Evolutionary conservation across 176 grass and related monocot genomes (phyloP), one percentile per base, ranked within the genome.

Genomic region (Carex cristatella): DNA sequence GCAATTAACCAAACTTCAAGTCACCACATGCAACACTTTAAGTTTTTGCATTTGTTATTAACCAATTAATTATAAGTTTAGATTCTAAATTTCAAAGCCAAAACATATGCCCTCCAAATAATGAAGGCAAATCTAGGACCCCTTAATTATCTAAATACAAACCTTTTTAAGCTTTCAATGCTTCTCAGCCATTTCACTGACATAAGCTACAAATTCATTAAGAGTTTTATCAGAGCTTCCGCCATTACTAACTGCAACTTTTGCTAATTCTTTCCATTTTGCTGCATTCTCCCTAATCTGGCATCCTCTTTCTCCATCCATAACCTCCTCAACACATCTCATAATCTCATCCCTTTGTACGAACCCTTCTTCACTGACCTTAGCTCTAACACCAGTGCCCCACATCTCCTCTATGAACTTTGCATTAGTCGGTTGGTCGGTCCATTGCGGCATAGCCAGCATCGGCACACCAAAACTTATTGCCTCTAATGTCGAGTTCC

Each of bases 401-500:
- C 88, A 89, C 2, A 88, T 35, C 0, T 49, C 72, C 83, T 91
- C 92, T 61, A 88, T 71, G 65, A 82, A 56, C 18, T 64, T 81
- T 1, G 87, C 83, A 60, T 94, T 91, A 42, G 74, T 81, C 0
- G 85, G 88, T 79, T 94, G 92, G 79, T 94, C 92, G 13, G 85
- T 83, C 87, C 85, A 89, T 28, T 87, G 83, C 0, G 79, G 30
- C 87, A 90, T 40, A 35, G 85, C 84, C 60, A 84, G 63, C 89
- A 91, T 94, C 0, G 92, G 87, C 80, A 91, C 83, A 0, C 89
- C 87, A 73, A 80, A 89, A 82, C 83, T 28, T 85, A 94, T 83
- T 35, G 90, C 89, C 87, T 95, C 93, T 27, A 92, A 65, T 9
- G 85, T 89, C 4, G 93, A 91, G 83, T 95, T 95, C 90, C 91